Evolutionary conservation across 768 basidiomycete species (phyloP).

Genomic region (Rhodosporidiobolus odoratus): DNA sequence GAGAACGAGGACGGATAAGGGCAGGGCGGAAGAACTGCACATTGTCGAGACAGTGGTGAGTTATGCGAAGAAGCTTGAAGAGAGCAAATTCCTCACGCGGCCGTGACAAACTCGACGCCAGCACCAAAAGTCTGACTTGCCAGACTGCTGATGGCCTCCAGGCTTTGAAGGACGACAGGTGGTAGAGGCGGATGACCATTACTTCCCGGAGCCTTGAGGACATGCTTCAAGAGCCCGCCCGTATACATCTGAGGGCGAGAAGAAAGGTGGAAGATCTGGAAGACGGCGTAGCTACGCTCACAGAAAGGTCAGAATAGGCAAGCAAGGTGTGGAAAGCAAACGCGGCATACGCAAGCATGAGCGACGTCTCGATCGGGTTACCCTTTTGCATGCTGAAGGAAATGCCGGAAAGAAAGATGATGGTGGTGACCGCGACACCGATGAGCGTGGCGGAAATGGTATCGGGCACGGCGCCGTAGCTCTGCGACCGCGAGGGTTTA

Average conservation of each 20-base stretch:
- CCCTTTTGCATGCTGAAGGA: slow-evolving; percentile 39
- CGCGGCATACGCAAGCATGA: slow-evolving; percentile 38
- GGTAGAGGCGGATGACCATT: slow-evolving; percentile 38
- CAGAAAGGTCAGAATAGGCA: not conserved
- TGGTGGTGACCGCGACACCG: slow-evolving; percentile 40
- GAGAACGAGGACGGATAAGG: slow-evolving; percentile 41
- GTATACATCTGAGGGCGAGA: slow-evolving; percentile 38
- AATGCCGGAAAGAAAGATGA: slow-evolving; percentile 42
- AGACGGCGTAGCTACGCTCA: slow-evolving; percentile 38
- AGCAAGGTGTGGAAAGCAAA: not conserved
- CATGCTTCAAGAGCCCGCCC: slow-evolving; percentile 33
- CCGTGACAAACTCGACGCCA: slow-evolving; percentile 41
- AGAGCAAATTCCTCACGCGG: slow-evolving; percentile 26
- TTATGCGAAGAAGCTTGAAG: not conserved
- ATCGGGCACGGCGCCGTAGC: slow-evolving; percentile 39
- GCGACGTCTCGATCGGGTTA: slow-evolving; percentile 41
- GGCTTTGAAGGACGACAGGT: slow-evolving; percentile 33
- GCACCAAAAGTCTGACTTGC: slow-evolving; percentile 41
- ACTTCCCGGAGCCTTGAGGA: slow-evolving; percentile 26
- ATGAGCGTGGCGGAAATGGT: slow-evolving; percentile 40
- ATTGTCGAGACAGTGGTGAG: no score
- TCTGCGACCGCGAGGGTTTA: slow-evolving; percentile 18
- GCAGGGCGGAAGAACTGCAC: slow-evolving; percentile 39
- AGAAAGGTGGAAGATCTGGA: slow-evolving; percentile 42
- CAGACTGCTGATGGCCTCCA: slow-evolving; percentile 34